Evolutionary conservation across 345 rosid species (phyloP).

Genomic region (Luvunga scandens): DNA sequence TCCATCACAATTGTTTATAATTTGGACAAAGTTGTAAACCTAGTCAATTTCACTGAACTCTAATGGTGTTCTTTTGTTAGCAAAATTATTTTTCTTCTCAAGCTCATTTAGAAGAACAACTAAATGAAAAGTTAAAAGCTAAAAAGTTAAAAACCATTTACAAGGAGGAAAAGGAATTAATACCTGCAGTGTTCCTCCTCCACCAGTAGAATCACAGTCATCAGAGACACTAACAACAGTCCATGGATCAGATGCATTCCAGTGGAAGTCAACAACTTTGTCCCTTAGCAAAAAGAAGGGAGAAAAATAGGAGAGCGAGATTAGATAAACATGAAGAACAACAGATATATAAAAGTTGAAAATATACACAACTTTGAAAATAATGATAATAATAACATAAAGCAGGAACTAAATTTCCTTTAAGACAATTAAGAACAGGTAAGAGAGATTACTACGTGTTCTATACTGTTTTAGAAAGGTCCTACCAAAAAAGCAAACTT

Average conservation of each 20-base stretch:
- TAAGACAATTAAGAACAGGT: neutral
- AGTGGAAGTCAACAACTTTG: slow-evolving; percentile 95
- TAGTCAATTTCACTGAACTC: neutral
- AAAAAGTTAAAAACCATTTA: neutral
- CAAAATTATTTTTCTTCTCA: neutral
- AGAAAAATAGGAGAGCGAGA: neutral
- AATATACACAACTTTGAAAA: neutral
- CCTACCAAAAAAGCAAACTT: neutral
- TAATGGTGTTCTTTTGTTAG: neutral
- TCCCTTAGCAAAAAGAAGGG: slow-evolving; percentile 46
- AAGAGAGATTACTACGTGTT: neutral
- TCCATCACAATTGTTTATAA: neutral
- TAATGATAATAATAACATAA: neutral
- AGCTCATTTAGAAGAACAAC: neutral
- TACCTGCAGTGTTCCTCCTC: slow-evolving; percentile 98
- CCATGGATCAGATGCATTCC: slow-evolving; percentile 91
- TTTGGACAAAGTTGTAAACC: neutral
- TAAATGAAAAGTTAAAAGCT: neutral
- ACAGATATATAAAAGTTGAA: neutral
- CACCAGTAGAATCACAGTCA: slow-evolving; percentile 92
- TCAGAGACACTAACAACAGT: slow-evolving; percentile 94
- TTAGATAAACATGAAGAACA: neutral
- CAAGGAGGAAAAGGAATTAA: neutral
- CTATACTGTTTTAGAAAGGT: neutral
- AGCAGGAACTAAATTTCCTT: neutral